These are phyloP conservation scores for Microdochium trichocladiopsis DNA, from an alignment of 2,329 filamentous ascomycete genomes.

Conservation along the genomic window DNA sequence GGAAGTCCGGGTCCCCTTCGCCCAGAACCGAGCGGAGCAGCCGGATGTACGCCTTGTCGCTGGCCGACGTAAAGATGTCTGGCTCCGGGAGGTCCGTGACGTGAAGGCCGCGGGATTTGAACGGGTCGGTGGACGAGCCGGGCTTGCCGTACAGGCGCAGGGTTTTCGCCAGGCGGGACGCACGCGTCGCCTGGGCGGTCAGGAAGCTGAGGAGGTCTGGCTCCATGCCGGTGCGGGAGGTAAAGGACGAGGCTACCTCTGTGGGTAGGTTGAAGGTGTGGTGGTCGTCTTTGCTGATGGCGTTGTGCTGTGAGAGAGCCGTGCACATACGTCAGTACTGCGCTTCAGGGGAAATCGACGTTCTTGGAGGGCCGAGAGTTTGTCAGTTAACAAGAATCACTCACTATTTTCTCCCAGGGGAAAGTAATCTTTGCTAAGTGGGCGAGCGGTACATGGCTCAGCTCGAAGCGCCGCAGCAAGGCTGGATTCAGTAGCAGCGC, in stretches of 20 bases:
- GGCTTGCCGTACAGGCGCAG: background rate
- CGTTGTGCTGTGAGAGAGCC: background rate
- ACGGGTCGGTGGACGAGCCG: background rate
- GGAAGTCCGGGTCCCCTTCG: background rate
- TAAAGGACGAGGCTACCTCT: background rate
- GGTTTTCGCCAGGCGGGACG: background rate
- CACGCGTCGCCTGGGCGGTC: background rate
- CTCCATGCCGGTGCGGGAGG: background rate
- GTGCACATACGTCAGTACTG: too few relatives aligned
- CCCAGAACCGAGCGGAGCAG: background rate
- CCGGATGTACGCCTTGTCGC: background rate
- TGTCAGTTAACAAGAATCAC: too few relatives aligned
- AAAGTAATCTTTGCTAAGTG: too few relatives aligned
- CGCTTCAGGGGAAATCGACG: too few relatives aligned
- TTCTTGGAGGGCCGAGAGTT: too few relatives aligned
- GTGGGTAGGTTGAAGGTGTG: background rate
- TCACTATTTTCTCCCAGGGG: too few relatives aligned
- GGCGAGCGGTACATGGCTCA: too few relatives aligned
- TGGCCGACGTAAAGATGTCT: background rate
- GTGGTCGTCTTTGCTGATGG: background rate
- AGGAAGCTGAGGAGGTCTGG: background rate
- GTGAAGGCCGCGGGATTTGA: background rate
- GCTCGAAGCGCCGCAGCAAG: constrained; percentile 6
- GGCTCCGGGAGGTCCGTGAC: background rate
- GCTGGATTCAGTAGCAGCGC: constrained; percentile 24